Conservation (phyloP, 441 rosid genomes). For the Metrosideros polymorpha region DNA sequence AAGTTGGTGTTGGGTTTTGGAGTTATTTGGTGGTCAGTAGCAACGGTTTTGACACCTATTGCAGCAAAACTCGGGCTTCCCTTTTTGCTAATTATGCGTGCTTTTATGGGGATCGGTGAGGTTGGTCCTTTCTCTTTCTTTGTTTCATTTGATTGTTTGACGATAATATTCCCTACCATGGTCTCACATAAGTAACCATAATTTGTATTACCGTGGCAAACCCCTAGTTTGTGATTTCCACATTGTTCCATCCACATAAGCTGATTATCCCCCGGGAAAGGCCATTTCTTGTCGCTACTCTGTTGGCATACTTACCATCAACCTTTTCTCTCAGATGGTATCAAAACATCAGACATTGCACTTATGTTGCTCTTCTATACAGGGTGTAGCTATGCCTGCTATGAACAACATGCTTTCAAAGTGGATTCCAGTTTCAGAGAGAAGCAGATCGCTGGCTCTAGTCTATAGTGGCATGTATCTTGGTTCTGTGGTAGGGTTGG, state of each 20-base stretch:
- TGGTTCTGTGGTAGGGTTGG: constrained; percentile 95
- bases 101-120: constrained; percentile 99
- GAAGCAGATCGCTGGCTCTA: constrained; percentile 92
- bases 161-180: neutral
- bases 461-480: constrained; percentile 99
- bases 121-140: constrained; percentile 26
- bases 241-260: neutral
- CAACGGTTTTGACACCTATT: constrained; percentile 92
- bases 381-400: constrained; percentile 99
- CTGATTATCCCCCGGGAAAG: too few relatives aligned
- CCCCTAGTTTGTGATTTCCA: neutral
- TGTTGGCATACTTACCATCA: neutral
- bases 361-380: constrained; percentile 11
- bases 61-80: constrained; percentile 94
- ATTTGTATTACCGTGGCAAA: neutral
- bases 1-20: constrained; percentile 91
- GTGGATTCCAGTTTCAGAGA: constrained; percentile 99
- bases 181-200: neutral
- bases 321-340: neutral
- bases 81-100: constrained; percentile 76
- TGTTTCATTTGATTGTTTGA: neutral
- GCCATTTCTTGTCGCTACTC: too few relatives aligned
- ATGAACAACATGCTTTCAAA: constrained; percentile 95
- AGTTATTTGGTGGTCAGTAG: constrained; percentile 95
- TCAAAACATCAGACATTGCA: neutral